Base-by-base conservation (phyloP, 2,329 filamentous ascomycete genomes). In the Talaromyces sp. region DNA sequence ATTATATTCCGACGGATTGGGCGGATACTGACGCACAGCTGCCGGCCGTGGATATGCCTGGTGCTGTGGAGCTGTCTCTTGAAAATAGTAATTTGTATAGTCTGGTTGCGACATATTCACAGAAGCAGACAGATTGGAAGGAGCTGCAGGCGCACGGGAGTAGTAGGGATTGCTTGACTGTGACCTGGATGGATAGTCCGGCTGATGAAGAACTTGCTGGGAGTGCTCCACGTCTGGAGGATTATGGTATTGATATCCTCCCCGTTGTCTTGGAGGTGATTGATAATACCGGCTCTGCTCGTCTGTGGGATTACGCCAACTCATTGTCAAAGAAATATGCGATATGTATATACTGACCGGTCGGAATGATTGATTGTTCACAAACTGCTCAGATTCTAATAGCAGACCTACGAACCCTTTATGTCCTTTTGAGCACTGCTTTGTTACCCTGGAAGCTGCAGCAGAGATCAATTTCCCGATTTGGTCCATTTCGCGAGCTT, bases 401-500 rank as follows among this genome's bases (percentile, higher is more conserved):
- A n/a, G n/a, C n/a, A n/a, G n/a, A n/a, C n/a, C n/a, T n/a, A n/a
- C n/a, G n/a, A n/a, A n/a, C n/a, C n/a, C n/a, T n/a, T n/a, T n/a
- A n/a, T n/a, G n/a, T n/a, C n/a, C n/a, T n/a, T n/a, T n/a, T n/a
- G n/a, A n/a, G n/a, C n/a, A n/a, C n/a, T n/a, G n/a, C n/a, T n/a
- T n/a, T n/a, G n/a, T n/a, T n/a, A n/a, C n/a, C n/a, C n/a, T n/a
- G n/a, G n/a, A n/a, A n/a, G n/a, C n/a, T n/a, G n/a, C n/a, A n/a
- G n/a, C n/a, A 60, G 15, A 27, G 2, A 40, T 29, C 45, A 29
- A 3, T 60, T 64, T 51, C 63, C 54, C 31, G 40, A 64, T 64
- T 64, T 5, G 63, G 63, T n/a, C 11, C 31, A 64, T 64, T 64
- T 8, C 4, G 53, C 63, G 56, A 60, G 63, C 58, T 61, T 49